These are phyloP conservation scores for Cryptococcus jaspeensis DNA, from an alignment of 1,284 basidiomycete species.

Conservation along the genomic window DNA sequence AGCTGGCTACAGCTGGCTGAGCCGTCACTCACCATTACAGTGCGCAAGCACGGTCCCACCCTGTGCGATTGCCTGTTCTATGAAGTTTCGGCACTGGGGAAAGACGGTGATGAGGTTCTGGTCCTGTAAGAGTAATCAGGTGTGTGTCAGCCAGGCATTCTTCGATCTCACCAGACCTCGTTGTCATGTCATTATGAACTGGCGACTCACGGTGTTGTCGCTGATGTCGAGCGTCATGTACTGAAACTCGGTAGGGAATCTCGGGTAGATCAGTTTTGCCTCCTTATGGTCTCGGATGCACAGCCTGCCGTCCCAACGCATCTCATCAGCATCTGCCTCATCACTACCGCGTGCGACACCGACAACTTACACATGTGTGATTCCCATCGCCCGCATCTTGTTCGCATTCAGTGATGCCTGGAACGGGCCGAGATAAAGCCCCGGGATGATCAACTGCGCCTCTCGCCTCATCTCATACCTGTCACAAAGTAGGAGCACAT, in stretches of 20 bases:
- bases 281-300: slow-evolving; percentile 85
- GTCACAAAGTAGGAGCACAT: neutral
- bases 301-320: slow-evolving; percentile 57
- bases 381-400: slow-evolving; percentile 62
- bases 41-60: slow-evolving; percentile 83
- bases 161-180: neutral
- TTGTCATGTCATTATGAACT: neutral
- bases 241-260: slow-evolving; percentile 74
- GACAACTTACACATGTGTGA: slow-evolving; percentile 79
- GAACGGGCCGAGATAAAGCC: slow-evolving; percentile 80
- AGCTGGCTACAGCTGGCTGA: too few species aligned
- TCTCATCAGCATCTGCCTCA: too few species aligned
- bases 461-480: slow-evolving; percentile 94
- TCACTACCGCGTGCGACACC: too few species aligned
- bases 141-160: neutral
- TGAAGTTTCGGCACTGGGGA: slow-evolving; percentile 77
- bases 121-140: slow-evolving; percentile 51
- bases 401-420: slow-evolving; percentile 77
- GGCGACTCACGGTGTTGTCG: slow-evolving; percentile 65
- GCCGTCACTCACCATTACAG: slow-evolving; percentile 69
- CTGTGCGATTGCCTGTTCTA: slow-evolving; percentile 64
- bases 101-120: slow-evolving; percentile 84
- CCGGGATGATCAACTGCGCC: slow-evolving; percentile 86
- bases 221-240: slow-evolving; percentile 84
- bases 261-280: slow-evolving; percentile 78